These are phyloP conservation scores for Dipteronia sinensis DNA, from an alignment of 345 rosid genomes.

Conservation along the genomic window DNA sequence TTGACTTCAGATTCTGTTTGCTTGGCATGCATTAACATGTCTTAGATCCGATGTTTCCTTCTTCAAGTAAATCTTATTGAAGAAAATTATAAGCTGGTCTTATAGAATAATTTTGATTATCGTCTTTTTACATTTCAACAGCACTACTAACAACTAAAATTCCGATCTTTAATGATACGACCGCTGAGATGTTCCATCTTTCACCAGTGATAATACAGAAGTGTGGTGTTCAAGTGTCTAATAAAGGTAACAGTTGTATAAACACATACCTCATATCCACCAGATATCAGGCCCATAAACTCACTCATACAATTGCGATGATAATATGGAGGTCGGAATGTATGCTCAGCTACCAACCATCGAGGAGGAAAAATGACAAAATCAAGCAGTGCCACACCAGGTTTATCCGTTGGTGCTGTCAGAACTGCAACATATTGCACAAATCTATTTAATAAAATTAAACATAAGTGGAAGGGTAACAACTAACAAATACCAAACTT, in stretches of 20 bases:
- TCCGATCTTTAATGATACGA: neutral
- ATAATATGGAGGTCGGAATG: conserved; percentile 93
- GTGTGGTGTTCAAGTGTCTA: neutral
- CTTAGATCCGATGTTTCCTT: neutral
- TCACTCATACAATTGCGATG: conserved; percentile 99
- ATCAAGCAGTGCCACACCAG: conserved; percentile 94
- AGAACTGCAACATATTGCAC: conserved; percentile 56
- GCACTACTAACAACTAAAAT: neutral
- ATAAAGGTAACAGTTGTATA: neutral
- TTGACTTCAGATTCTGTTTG: neutral
- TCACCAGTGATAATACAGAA: neutral
- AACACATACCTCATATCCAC: conserved; percentile 83
- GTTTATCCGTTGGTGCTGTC: conserved; percentile 97
- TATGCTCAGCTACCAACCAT: conserved; percentile 97
- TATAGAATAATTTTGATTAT: neutral
- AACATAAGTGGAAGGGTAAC: conserved; percentile 6
- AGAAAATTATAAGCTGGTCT: neutral
- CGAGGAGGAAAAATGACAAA: conserved; percentile 95
- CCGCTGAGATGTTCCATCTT: neutral
- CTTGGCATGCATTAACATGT: neutral
- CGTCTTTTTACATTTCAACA: neutral
- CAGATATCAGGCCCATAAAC: conserved; percentile 90
- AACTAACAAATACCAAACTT: neutral
- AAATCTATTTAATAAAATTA: conserved; percentile 18
- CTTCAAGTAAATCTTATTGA: neutral